Evolutionary conservation across 1,284 basidiomycete species (phyloP), one percentile per base, ranked within the genome.

Genomic region (Malassezia arunalokei): DNA sequence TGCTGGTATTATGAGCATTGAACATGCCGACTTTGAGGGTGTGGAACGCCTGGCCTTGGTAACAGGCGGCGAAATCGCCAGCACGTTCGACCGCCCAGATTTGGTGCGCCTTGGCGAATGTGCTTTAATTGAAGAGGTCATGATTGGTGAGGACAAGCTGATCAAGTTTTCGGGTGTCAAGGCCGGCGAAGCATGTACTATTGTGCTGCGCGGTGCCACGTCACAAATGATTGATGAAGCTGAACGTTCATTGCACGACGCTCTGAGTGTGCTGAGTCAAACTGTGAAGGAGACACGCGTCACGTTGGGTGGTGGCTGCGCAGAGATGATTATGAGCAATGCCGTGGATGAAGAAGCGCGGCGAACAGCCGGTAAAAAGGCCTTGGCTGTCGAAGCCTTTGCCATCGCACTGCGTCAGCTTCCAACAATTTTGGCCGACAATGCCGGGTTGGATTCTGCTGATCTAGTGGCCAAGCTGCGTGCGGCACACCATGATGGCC

Each of bases 131-230:
- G 91, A 98, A 76, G 94, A 99, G 77, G 85, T 98, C 63, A 96
- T 98, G 81, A 96, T 99, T 64, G 94, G 94, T 37, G 94, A 99
- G 77, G 92, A 98, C 76, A 70, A 95, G 88, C 79, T 98, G 58
- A 94, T 96, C 79, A 96, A 96, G 77, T 98, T 99, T 78, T 95
- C 90, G 5, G 94, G 92, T 39, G 92, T 98, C 37, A 90, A 91
- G 11, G 91, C 92, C 28, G 92, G 92, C 27, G 84, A 95, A 75
- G 94, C 94, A n/a, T 98, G 94, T 75, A 99, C 94, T 0, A 90
- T 98, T 43, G 91, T 99, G 11, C 80, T 99, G 3, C 85, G 92
- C 20, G 94, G 94, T 20, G 94, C 90, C 8, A 98, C 94, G 28
- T 83, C 84, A 53, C 94, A 98, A 74, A 98, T 99, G 92, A 84